Conservation (phyloP, 2,329 filamentous ascomycete species). For the Neocucurbitaria cava region DNA sequence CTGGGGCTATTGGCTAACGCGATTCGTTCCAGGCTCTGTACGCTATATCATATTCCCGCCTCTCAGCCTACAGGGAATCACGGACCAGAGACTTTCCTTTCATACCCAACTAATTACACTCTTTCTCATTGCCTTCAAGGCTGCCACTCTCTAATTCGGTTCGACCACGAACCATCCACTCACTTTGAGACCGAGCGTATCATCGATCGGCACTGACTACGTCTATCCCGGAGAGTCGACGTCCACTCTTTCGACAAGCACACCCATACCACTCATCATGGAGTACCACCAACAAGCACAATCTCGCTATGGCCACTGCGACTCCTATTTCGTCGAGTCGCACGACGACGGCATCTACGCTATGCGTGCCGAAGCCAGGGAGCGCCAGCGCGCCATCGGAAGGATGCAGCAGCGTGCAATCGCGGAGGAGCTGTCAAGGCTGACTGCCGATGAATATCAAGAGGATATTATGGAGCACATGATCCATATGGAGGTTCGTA, state of each 20-base stretch:
- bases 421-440: conserved; percentile 84
- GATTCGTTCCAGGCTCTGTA: conserved; percentile 42
- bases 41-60: conserved; percentile 38
- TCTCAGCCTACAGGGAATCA: conserved; percentile 45
- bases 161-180: conserved; percentile 49
- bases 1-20: conserved; percentile 21
- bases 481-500: conserved; percentile 85
- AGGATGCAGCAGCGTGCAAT: conserved; percentile 86
- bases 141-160: conserved; percentile 59
- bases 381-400: conserved; percentile 78
- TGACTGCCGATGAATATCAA: conserved; percentile 88
- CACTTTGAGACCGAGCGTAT: conserved; percentile 44
- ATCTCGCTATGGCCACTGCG: conserved; percentile 68
- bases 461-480: conserved; percentile 95
- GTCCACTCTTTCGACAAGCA: conserved; percentile 51
- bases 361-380: conserved; percentile 70
- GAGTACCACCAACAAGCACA: conserved; percentile 60
- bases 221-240: conserved; percentile 55
- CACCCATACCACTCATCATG: conserved; percentile 57
- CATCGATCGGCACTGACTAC: conserved; percentile 24
- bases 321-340: conserved; percentile 72
- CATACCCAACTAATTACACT: conserved; percentile 65
- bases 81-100: conserved; percentile 51
- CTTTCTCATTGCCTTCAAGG: conserved; percentile 57
- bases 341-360: conserved; percentile 62